Evolutionary conservation across 176 grass and related monocot genomes (phyloP), one percentile per base, ranked within the genome.

Genomic region (Olyra latifolia): DNA sequence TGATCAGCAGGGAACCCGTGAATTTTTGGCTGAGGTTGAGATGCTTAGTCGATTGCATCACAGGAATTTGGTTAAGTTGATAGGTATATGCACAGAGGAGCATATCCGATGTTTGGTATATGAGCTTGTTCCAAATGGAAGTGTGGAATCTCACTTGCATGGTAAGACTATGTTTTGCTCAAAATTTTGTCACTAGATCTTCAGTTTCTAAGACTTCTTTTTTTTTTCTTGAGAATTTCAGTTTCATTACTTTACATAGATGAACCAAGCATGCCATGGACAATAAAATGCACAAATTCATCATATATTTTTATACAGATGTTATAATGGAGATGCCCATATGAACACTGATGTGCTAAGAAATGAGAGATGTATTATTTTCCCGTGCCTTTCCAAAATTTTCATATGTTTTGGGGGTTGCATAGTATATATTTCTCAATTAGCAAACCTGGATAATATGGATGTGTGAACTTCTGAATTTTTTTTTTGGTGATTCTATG

Each of bases 21-120:
- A 96, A 78, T 96, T 99, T 71, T 91, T 99, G 70, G 93, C 97
- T 24, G 97, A 99, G 93, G 93, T 96, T 75, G 97, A 99, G 90
- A 99, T 99, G 97, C 88, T 99, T 81, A 95, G 97, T 71, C 90
- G 97, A 50, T 89, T 99, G 75, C 97, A 99, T 81, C 97, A 99
- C 47, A 94, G 91, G 54, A 99, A 99, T 79, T 86, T 99, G 82
- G 91, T 99, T 79, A 92, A 91, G 84, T 84, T 99, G 35, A 86
- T 95, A 78, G 97, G 97, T 82, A 99, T 99, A 95, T 99, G 88
- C 82, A 89, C 86, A 13, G 90, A 99, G 84, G 97, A 86, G 42
- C 78, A 93, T 82, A 83, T 63, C 40, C 75, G 76, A 70, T 95
- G 97, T 91, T 82, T 99, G 71, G 79, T 99, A 8, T 99, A 99